Base-by-base conservation (phyloP, 2,329 filamentous ascomycete species). In the Chaetomium olivaceum region DNA sequence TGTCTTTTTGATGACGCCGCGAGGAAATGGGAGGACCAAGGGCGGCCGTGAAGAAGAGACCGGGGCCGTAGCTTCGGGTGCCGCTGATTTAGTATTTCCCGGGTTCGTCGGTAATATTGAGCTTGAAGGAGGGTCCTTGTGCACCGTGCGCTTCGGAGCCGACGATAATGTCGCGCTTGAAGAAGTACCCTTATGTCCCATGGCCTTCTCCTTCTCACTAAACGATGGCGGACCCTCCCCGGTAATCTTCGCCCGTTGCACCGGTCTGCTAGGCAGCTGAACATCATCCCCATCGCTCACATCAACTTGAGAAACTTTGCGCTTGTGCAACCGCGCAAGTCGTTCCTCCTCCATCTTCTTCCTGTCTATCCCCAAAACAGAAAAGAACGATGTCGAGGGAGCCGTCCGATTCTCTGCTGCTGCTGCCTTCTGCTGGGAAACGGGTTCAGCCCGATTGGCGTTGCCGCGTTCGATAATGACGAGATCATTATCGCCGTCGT, bases 271-370 rank as follows among this genome's bases (percentile, higher is more conserved):
- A 14, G 43, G 21, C 8, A 58, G 11, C 4, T 55, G n/a, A 14
- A 19, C 48, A 23, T 52, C 57, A 6, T 7, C 16, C 4, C 39
- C 16, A 16, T n/a, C 39, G 39, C 39, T 5, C 3, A 57, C 55
- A 6, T 61, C 64, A 7, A 61, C 54, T 36, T 67, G 68, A 8
- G 67, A 51, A 6, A 70, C 72, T 55, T 75, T 76, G 23, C 75
- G 84, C 76, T 93, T 91, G 52, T 83, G 82, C 48, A 88, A 76
- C 70, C 93, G 85, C 25, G 87, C 88, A 16, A 96, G 83, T 50
- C 94, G 87, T 74, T 96, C 92, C 72, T 88, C 82, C 76, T 97
- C 94, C 92, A 97, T 95, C 61, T 87, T 85, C 76, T 89, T 92
- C 43, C 93, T 86, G 78, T 97, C 85, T 1, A 96, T 77, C 3